Base-by-base conservation (phyloP, 2,329 filamentous ascomycete species). In the Aspergillus glaucus region DNA sequence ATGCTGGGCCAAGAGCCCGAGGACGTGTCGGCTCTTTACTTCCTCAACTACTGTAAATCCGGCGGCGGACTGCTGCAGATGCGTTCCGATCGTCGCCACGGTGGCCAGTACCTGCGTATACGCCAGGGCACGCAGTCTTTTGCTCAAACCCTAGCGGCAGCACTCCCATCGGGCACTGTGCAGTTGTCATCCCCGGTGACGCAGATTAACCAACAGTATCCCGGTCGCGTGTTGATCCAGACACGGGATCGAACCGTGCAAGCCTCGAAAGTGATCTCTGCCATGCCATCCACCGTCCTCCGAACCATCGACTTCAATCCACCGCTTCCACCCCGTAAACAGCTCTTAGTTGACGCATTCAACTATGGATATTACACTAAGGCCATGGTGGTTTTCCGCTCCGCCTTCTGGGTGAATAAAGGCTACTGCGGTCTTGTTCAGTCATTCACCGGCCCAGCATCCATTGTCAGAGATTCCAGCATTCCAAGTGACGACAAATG, bases 1-100 rank as follows among this genome's bases (percentile, higher is more conserved):
- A 76, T 78, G 72, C 62, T 79, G 1, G 79, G 79, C 1, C 61
- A 72, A 1, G 75, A 80, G 30, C 71, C 78, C 0, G 50, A 47
- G 1, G 76, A 81, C 10, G 56, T 80, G 4, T 75, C 71, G 6
- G 78, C 79, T 0, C 58, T 78, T 1, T 81, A 66, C 56, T 80
- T 82, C 55, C 65, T 83, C 19, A 69, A 79, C 55, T 81, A 82
- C 63, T 77, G 75, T 67, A 75, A 74, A 54, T 72, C 69, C 9
- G 76, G 76, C 2, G 73, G 73, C 4, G 79, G 80, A 0, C 63
- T 82, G 2, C 50, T 77, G 49, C 65, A 72, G 41, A 78, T 82
- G 71, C 67, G 76, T 0, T 79, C 77, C 1, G 79, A 82, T 55
- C 57, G 66, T 19, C 75, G 77, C 48, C 56, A 71, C 39, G 80